phyloP scores from a whole-genome alignment of 148 eudicot genomes.

The Chenopodium berlandieri region DNA sequence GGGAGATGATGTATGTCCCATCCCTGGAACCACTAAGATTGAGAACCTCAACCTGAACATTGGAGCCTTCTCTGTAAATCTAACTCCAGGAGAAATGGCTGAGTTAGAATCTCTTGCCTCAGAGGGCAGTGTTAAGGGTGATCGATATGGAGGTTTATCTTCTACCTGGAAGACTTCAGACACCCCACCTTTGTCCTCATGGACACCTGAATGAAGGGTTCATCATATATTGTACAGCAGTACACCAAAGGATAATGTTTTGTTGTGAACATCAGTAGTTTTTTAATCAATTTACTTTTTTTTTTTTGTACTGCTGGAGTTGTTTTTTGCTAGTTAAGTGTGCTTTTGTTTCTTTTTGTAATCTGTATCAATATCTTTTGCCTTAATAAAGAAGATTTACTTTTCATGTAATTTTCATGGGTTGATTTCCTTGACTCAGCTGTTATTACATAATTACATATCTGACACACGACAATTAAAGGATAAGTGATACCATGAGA shows the following conservation, averaged over 20 bases:
- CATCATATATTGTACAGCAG: background rate
- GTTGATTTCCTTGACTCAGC: background rate
- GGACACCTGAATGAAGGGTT: constrained; percentile 29
- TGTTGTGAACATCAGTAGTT: background rate
- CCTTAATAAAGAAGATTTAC: background rate
- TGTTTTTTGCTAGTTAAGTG: background rate
- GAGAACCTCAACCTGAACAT: constrained; percentile 42
- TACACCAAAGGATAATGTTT: too few species aligned
- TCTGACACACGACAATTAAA: background rate
- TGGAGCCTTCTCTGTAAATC: constrained; percentile 39
- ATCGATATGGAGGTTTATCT: constrained; percentile 22
- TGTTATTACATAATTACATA: background rate
- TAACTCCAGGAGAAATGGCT: constrained; percentile 37
- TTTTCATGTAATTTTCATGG: background rate
- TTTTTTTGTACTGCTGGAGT: background rate
- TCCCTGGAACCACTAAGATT: constrained; percentile 48
- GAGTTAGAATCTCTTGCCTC: constrained; percentile 40
- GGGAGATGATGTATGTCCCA: constrained; percentile 41
- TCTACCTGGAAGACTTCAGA: constrained; percentile 31
- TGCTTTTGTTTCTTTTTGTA: background rate
- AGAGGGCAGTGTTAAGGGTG: constrained; percentile 33
- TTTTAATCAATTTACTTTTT: background rate
- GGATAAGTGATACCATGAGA: background rate
- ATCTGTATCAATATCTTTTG: background rate
- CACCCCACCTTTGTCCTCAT: constrained; percentile 41